Evolutionary conservation across 805 yeast species (phyloP), one percentile per base, ranked within the genome.

Genomic region (Kazachstania psychrophila): DNA sequence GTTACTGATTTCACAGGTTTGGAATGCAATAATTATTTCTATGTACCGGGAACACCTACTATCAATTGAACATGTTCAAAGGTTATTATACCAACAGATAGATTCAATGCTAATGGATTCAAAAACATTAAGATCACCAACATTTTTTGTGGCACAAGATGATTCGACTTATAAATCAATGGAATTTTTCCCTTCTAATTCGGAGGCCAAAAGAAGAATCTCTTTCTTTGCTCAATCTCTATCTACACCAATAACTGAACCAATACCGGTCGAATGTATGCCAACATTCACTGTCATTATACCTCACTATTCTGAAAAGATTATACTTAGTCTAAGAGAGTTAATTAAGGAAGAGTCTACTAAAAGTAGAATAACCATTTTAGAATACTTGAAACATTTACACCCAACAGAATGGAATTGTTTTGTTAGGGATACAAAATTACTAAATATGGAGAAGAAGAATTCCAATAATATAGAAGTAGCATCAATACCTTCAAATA

Each of bases 181-280:
- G 35, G 69, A 77, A 5, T 61, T 75, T 13, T 73, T 79, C 47
- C 75, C 74, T 17, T 56, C 72, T 1, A 73, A 75, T 34, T 73
- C 86, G 1, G 95, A 83, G 52, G 94, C 95, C 0, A 79, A 78
- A 51, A 65, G 95, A 49, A 68, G 96, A 45, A 73, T 86, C 2
- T 81, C 94, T 0, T 86, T 83, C 53, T 86, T 86, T 66, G 95
- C 96, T 0, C 95, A 86, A 52, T 84, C 95, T 0, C 63, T 86
- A 29, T 78, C 94, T 0, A 83, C 94, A 0, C 89, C 95, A 1
- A 79, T 86, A 65, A 81, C 85, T 0, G 86, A 78, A 31, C 78
- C 86, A 0, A 60, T 70, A 10, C 72, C 85, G 0, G 70, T 79
- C 6, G 70, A 69, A 15, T 66, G 75, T 30, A 82, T 83, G 85